Percentiles rank a stretch among this genome's conserved stretches.
These are phyloP conservation scores for Heterobasidion parviporum DNA, from an alignment of 1,284 basidiomycete species.

Conservation along the genomic window DNA sequence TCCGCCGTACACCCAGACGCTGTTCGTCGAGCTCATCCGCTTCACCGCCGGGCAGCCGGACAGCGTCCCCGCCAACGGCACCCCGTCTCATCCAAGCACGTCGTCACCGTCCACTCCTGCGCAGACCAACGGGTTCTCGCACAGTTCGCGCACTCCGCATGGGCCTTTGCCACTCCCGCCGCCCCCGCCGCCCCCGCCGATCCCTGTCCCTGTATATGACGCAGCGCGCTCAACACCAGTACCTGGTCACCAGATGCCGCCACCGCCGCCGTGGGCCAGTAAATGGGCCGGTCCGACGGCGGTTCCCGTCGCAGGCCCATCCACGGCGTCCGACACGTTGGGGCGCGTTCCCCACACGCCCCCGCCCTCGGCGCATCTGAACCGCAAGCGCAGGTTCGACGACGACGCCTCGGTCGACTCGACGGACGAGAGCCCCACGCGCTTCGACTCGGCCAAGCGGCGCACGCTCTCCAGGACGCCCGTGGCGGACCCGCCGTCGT, in stretches of 20 bases:
- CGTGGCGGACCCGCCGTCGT: conserved; percentile 1
- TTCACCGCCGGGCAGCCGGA: conserved; percentile 47
- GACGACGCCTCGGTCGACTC: neutral
- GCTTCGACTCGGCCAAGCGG: conserved; percentile 2
- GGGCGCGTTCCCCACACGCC: neutral
- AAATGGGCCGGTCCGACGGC: conserved; percentile 31
- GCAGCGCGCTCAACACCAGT: conserved; percentile 18
- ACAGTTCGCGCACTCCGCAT: conserved; percentile 16
- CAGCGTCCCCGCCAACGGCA: conserved; percentile 14
- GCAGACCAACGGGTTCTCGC: conserved; percentile 20
- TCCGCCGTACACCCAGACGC: conserved; percentile 53
- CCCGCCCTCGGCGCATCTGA: neutral
- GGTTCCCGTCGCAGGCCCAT: neutral
- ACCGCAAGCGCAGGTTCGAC: neutral
- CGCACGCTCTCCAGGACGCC: conserved; percentile 6
- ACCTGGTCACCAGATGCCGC: conserved; percentile 32
- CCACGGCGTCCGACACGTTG: neutral
- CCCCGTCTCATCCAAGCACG: conserved; percentile 2
- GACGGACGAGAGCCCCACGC: neutral
- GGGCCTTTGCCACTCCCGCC: conserved; percentile 12
- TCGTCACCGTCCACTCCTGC: conserved; percentile 16
- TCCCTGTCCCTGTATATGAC: conserved; percentile 26
- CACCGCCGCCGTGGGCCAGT: conserved; percentile 65
- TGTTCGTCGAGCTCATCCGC: conserved; percentile 67
- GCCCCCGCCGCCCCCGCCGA: conserved; percentile 24